Base-by-base conservation (phyloP, 2,329 filamentous ascomycete genomes). In the Colletotrichum salicis region DNA sequence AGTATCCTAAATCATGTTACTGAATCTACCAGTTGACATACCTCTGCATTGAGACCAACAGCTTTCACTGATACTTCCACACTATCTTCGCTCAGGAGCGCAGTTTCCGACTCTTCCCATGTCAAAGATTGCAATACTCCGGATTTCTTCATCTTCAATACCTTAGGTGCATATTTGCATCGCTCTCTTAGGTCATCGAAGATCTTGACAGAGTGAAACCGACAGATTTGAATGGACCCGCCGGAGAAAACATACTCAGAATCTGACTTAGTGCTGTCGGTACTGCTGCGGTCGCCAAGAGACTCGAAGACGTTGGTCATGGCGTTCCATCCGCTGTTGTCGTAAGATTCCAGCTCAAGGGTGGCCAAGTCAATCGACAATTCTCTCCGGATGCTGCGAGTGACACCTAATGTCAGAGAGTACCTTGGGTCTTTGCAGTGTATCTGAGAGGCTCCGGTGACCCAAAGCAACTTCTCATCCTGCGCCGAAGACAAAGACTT, bases 201-300 rank as follows among this genome's bases (percentile, higher is more conserved):
- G 2, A 71, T 57, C 7, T 57, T 61, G 1, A 24, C 15, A 7
- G 61, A 19, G 24, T 31, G 70, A 29, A 72, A 72, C 1, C 79
- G 70, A 11, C 75, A 74, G n/a, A 81, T 72, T 13, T 77, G 74
- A 1, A 79, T 70, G 11, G 74, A 68, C 1, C 77, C 76, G 33
- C 77, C 73, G 3, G 73, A 70, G n/a, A 80, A 73, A 1, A 76
- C 78, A 31, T 79, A 82, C 54, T 82, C 81, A n/a, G 75, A 76
- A 15, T 82, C 79, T 0, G 78, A 75, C 3, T 74, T 62, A 7
- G 66, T 13, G 11, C 62, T 41, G 13, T 52, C 70, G 2, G 51
- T 56, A 2, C 6, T 29, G 11, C 33, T 19, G 3, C 67, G 62
- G 2, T 61, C 24, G 6, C 60, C 70, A 7, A 72, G 37, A n/a